Evolutionary conservation across 192 early-diverging fungal species (phyloP), one percentile per base, ranked within the genome.

Genomic region (Backusella sp.): DNA sequence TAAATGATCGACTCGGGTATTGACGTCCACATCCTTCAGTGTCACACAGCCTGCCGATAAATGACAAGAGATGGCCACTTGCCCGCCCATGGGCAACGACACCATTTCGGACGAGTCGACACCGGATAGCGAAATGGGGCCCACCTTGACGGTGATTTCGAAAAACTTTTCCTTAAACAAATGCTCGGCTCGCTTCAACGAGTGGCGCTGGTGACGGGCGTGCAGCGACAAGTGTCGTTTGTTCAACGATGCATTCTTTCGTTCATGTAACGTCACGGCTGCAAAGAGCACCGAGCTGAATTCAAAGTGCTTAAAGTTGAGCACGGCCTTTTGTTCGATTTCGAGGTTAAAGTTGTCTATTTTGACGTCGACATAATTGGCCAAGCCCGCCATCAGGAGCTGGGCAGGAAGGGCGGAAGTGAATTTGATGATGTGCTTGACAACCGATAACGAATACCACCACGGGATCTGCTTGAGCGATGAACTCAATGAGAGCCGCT

Each of bases 371-470:
- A 82, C 78, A 77, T 79, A 82, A 34, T 84, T 84, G 11, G 85
- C 77, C 15, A 86, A 39, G 6, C 76, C 78, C 0, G 80, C 79
- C 70, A 86, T 78, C 14, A 86, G 42, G 12, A 86, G 69, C 49
- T 86, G 85, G 17, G 78, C 81, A 23, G 83, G 85, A 30, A 86
- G 70, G 9, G 83, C 83, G 0, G 80, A 86, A 6, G 77, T 76
- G 49, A 80, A 72, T 42, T 77, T 74, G 7, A 84, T 44, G 6
- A 82, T 37, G 70, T 70, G 73, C 71, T 79, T 86, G 15, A 86
- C 66, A 39, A 84, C 35, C 3, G 82, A 81, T 23, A 84, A n/a
- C 1, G 84, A 86, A 35, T 83, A 86, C 84, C 84, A 86, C 83
- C 83, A 84, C 2, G 84, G 75, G 15, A 79, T 76, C 4, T 73